A percentile compares a stretch with the other conserved stretches of the same genome.
Conservation (phyloP, 257 asterid species). For the Lycium barbarum region DNA sequence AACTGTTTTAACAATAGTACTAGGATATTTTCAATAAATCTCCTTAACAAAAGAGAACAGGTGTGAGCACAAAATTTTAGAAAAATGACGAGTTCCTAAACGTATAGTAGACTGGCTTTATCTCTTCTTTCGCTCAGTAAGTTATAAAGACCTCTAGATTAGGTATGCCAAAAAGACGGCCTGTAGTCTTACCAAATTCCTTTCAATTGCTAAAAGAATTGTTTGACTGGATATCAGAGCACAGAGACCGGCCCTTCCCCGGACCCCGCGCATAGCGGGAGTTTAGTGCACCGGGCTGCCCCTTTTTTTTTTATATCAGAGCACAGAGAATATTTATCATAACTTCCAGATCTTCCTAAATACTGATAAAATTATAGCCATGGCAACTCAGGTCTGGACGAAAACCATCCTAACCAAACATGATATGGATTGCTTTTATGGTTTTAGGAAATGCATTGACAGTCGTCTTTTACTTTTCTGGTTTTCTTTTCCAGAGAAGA, state of each 20-base stretch:
- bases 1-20: background rate
- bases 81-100: slow-evolving; percentile 21
- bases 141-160: slow-evolving; percentile 18
- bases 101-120: background rate
- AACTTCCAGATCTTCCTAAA: background rate
- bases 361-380: background rate
- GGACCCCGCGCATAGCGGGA: too few relatives aligned
- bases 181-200: background rate
- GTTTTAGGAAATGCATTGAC: background rate
- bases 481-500: slow-evolving; percentile 23
- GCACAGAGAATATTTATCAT: background rate
- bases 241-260: background rate
- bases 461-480: background rate
- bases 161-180: slow-evolving; percentile 3
- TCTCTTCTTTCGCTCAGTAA: background rate
- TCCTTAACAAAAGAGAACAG: background rate
- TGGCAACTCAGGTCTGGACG: background rate
- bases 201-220: slow-evolving; percentile 15
- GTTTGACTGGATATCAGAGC: slow-evolving; percentile 10
- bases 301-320: background rate
- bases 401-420: slow-evolving; percentile 15
- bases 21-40: background rate
- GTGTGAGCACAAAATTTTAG: background rate
- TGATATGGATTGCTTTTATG: background rate
- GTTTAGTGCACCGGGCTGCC: too few relatives aligned